Percentiles rank a stretch among this genome's conserved stretches.
These are phyloP conservation scores for Aureobasidium zeae DNA, from an alignment of 2,329 filamentous ascomycete species.

Conservation along the genomic window DNA sequence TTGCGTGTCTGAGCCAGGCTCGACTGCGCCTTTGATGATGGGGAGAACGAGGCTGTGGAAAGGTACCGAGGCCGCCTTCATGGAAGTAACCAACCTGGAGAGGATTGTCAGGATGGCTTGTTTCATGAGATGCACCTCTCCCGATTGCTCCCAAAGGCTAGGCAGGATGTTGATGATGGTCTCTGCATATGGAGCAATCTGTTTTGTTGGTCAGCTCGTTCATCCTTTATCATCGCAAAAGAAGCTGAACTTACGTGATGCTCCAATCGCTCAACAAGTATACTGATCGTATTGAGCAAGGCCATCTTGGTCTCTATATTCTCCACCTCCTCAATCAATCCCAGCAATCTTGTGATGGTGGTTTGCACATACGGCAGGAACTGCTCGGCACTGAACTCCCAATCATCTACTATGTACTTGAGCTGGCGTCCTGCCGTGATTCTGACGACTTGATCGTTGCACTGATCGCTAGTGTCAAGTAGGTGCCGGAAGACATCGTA, in stretches of 20 bases:
- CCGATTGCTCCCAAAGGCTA: slow-evolving; percentile 73
- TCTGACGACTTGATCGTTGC: slow-evolving; percentile 85
- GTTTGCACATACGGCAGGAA: slow-evolving; percentile 72
- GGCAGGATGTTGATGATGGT: slow-evolving; percentile 74
- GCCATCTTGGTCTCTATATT: slow-evolving; percentile 84
- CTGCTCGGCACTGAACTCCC: slow-evolving; percentile 62
- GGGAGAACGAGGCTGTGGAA: slow-evolving; percentile 77
- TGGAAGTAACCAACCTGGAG: slow-evolving; percentile 72
- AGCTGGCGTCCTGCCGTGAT: slow-evolving; percentile 85
- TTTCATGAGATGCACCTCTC: slow-evolving; percentile 85
- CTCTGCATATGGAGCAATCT: slow-evolving; percentile 58
- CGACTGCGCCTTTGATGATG: slow-evolving; percentile 69
- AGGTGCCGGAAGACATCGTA: slow-evolving; percentile 88
- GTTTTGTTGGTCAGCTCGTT: slow-evolving; percentile 29
- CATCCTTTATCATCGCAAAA: neutral
- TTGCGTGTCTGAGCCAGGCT: slow-evolving; percentile 62
- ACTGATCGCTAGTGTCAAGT: slow-evolving; percentile 60
- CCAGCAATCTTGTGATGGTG: slow-evolving; percentile 63
- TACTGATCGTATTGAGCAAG: slow-evolving; percentile 75
- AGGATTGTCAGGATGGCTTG: slow-evolving; percentile 84
- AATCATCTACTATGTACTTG: slow-evolving; percentile 70
- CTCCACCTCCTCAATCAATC: slow-evolving; percentile 69
- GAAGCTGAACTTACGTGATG: slow-evolving; percentile 44
- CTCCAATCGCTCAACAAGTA: slow-evolving; percentile 74
- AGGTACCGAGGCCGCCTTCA: slow-evolving; percentile 65